Percentiles rank a stretch among this genome's conserved stretches.
Evolutionary conservation across 2,329 filamentous ascomycete species (phyloP).

Genomic region (Arthrobotrys sphaeroides): DNA sequence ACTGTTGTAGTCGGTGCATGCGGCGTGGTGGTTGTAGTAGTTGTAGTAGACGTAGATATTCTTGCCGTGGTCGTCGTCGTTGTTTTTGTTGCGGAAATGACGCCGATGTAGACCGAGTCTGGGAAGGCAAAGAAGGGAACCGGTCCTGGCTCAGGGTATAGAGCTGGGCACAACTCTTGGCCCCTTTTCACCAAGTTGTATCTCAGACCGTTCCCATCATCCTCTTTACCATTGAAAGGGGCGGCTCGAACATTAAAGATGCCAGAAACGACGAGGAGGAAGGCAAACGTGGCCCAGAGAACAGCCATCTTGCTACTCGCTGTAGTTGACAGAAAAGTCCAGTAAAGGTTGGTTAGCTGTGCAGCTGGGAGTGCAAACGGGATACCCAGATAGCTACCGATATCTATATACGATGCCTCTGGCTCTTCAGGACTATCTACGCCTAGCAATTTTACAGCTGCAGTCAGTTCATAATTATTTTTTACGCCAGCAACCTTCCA

Average conservation of each 20-base stretch:
- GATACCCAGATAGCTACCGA: no score
- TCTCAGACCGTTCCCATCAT: neutral
- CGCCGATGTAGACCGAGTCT: conserved; percentile 11
- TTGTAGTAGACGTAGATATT: neutral
- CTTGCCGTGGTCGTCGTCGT: neutral
- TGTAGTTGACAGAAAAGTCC: neutral
- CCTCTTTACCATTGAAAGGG: neutral
- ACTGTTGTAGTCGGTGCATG: neutral
- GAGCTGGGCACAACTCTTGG: conserved; percentile 26
- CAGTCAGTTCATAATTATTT: neutral
- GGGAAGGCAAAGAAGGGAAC: conserved; percentile 34
- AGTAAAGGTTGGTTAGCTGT: no score
- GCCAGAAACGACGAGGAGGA: neutral
- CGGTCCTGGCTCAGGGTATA: conserved; percentile 24
- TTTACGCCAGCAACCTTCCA: neutral
- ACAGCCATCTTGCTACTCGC: neutral
- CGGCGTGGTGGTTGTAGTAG: neutral
- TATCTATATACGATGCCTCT: no score
- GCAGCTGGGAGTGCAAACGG: no score
- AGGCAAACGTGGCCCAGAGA: neutral
- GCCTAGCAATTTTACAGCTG: neutral
- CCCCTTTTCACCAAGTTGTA: conserved; percentile 25
- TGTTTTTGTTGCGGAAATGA: neutral
- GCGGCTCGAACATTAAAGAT: conserved; percentile 7
- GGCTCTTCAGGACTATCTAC: no score